Conservation (phyloP, 495 filamentous ascomycete genomes). For the Aspergillus bertholletiae region DNA sequence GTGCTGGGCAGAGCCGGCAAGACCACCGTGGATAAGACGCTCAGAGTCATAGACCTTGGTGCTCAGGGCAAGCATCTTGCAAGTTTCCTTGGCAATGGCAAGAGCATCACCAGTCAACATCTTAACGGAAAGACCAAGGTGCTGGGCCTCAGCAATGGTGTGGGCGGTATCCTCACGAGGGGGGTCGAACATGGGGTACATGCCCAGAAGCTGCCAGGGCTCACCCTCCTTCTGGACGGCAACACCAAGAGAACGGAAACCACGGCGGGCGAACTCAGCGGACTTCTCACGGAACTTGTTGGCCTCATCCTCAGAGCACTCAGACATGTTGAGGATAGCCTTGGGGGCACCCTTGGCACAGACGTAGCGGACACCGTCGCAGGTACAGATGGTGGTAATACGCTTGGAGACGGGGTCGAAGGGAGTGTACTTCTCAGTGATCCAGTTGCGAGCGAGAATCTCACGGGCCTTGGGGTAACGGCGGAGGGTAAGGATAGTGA, state of each 20-base stretch:
- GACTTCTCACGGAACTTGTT: constrained; percentile 67
- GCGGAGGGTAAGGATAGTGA: constrained; percentile 69
- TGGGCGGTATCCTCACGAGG: constrained; percentile 75
- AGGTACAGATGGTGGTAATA: constrained; percentile 63
- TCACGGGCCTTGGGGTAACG: constrained; percentile 71
- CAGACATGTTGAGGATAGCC: constrained; percentile 63
- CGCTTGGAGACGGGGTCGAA: constrained; percentile 79
- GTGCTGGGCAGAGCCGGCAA: constrained; percentile 68
- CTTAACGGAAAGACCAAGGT: constrained; percentile 73
- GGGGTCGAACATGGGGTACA: constrained; percentile 77
- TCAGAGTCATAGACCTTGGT: constrained; percentile 79
- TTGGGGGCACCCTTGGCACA: constrained; percentile 75
- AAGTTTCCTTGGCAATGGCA: constrained; percentile 76
- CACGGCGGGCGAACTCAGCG: constrained; percentile 70
- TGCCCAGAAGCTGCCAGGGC: constrained; percentile 66
- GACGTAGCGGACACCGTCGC: constrained; percentile 63
- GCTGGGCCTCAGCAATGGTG: constrained; percentile 73
- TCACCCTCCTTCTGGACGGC: constrained; percentile 65
- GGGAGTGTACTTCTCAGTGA: constrained; percentile 71
- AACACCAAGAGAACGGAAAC: constrained; percentile 79
- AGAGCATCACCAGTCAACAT: constrained; percentile 80
- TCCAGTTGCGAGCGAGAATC: constrained; percentile 66
- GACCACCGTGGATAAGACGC: constrained; percentile 70
- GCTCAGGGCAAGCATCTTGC: constrained; percentile 73
- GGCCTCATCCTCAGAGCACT: constrained; percentile 62